phyloP scores from a whole-genome alignment of 2,329 filamentous ascomycete genomes.

The Capronia coronata region DNA sequence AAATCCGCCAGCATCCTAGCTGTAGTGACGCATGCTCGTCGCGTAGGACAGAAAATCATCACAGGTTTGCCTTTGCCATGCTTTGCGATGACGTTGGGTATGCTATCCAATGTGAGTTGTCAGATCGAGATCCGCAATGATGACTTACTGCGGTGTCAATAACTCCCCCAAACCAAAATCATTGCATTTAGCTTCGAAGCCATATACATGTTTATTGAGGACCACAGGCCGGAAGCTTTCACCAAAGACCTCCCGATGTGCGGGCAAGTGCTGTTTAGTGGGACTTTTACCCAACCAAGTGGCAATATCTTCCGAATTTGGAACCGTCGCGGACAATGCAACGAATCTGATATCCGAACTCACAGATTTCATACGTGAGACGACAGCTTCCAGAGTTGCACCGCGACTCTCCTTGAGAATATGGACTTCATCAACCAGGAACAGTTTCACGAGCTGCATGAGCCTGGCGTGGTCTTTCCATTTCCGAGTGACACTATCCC shows the following conservation, averaged over 20 bases:
- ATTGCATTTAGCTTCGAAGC: constrained; percentile 58
- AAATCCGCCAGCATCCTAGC: constrained; percentile 61
- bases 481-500: constrained; percentile 81
- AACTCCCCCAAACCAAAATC: constrained; percentile 71
- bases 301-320: constrained; percentile 74
- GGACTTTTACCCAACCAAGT: constrained; percentile 67
- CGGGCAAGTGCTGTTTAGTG: constrained; percentile 55
- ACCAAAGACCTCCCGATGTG: constrained; percentile 62
- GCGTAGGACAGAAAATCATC: constrained; percentile 76
- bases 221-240: constrained; percentile 75
- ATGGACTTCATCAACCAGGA: constrained; percentile 83
- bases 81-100: constrained; percentile 59
- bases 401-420: constrained; percentile 74
- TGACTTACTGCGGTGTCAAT: constrained; percentile 53
- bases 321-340: constrained; percentile 75
- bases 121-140: background rate
- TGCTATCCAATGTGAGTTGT: constrained; percentile 38
- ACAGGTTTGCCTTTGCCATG: constrained; percentile 67
- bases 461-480: constrained; percentile 75
- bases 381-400: constrained; percentile 73
- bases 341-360: constrained; percentile 70
- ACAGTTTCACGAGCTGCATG: constrained; percentile 68
- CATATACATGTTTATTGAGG: constrained; percentile 69
- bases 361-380: constrained; percentile 80
- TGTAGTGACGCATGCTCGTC: constrained; percentile 62